Conservation (phyloP, 2,329 filamentous ascomycete genomes). For the Nannizzia gypsea region DNA sequence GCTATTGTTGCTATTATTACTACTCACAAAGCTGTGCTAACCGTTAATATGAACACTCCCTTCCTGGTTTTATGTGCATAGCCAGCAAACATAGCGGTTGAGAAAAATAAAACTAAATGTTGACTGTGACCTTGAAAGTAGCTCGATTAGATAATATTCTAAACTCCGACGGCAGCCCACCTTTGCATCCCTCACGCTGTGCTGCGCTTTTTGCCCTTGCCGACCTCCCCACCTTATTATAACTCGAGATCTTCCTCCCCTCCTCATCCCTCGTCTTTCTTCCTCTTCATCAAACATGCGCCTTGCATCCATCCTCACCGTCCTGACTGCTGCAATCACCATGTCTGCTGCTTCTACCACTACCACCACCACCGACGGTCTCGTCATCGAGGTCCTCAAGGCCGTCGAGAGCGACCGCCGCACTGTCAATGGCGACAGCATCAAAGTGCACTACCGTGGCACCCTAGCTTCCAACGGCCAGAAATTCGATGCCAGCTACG, state of each 20-base stretch:
- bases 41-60: too few species aligned
- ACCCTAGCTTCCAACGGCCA: constrained; percentile 61
- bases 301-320: constrained; percentile 26
- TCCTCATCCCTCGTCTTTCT: not conserved
- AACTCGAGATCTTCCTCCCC: not conserved
- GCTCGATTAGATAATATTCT: too few species aligned
- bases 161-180: not conserved
- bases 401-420: constrained; percentile 60
- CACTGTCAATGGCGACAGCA: constrained; percentile 61
- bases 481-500: constrained; percentile 76
- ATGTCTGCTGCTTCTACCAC: constrained; percentile 29
- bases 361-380: constrained; percentile 45
- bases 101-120: too few species aligned
- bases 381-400: constrained; percentile 67
- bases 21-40: too few species aligned
- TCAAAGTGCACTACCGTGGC: constrained; percentile 81
- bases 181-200: not conserved
- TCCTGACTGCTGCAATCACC: constrained; percentile 18
- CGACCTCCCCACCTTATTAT: not conserved
- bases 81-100: too few species aligned
- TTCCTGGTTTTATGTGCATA: too few species aligned
- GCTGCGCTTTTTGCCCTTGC: too few species aligned
- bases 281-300: constrained; percentile 5
- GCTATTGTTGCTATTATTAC: too few species aligned
- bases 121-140: too few species aligned